A percentile compares a stretch with the other conserved stretches of the same genome.
phyloP scores from a whole-genome alignment of 805 yeast genomes.

The Candida xyloterini region DNA sequence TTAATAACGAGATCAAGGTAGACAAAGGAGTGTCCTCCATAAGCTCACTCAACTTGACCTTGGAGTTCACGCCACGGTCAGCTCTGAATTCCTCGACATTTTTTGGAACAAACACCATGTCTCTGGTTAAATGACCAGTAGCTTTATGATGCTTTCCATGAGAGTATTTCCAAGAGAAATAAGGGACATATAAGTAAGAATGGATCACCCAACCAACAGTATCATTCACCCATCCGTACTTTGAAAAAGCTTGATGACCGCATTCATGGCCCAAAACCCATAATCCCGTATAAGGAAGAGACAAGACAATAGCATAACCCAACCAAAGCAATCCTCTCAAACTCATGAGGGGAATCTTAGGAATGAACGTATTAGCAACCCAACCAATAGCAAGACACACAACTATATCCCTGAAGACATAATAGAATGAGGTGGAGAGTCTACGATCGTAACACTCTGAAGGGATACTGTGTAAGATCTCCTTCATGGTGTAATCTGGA shows the following conservation, averaged over 20 bases:
- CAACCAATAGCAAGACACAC: slow-evolving; percentile 48
- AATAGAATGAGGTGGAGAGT: slow-evolving; percentile 50
- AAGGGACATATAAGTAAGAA: slow-evolving; percentile 76
- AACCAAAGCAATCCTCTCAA: slow-evolving; percentile 60
- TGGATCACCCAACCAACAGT: slow-evolving; percentile 81
- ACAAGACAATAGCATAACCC: slow-evolving; percentile 50
- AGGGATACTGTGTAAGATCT: slow-evolving; percentile 70
- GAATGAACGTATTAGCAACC: slow-evolving; percentile 53
- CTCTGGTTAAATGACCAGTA: slow-evolving; percentile 78
- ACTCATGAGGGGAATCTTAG: slow-evolving; percentile 39
- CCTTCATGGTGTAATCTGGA: slow-evolving; percentile 76
- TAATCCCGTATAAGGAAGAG: slow-evolving; percentile 70
- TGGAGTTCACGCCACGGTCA: slow-evolving; percentile 21
- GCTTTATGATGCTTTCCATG: slow-evolving; percentile 91
- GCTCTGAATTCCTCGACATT: slow-evolving; percentile 54
- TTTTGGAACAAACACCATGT: slow-evolving; percentile 81
- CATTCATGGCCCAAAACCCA: slow-evolving; percentile 92
- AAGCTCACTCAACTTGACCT: slow-evolving; percentile 45
- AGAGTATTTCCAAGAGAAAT: slow-evolving; percentile 80
- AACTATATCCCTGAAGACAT: slow-evolving; percentile 65
- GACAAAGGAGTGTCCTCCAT: slow-evolving; percentile 73
- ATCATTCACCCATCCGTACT: slow-evolving; percentile 70
- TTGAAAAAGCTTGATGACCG: slow-evolving; percentile 85
- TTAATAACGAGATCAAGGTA: slow-evolving; percentile 51
- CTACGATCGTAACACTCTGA: slow-evolving; percentile 69